A percentile compares a stretch with the other conserved stretches of the same genome.
These are phyloP conservation scores for Fusarium dimerum DNA, from an alignment of 2,329 filamentous ascomycete species.

Conservation along the genomic window DNA sequence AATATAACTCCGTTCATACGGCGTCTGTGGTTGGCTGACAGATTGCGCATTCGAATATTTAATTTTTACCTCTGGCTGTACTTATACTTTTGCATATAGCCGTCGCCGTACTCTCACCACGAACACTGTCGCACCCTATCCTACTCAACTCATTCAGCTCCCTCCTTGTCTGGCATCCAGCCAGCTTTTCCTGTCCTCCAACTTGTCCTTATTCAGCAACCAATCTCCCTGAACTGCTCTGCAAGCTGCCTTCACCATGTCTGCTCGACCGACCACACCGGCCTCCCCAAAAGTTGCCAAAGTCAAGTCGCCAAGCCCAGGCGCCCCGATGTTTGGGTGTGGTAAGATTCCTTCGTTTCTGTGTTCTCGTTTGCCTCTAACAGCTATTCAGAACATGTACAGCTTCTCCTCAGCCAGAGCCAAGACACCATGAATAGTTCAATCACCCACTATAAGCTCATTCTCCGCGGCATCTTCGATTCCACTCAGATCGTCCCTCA, in stretches of 20 bases:
- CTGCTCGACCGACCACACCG: constrained; percentile 49
- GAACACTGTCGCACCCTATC: too few relatives aligned
- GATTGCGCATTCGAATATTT: too few relatives aligned
- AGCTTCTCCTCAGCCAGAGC: constrained; percentile 62
- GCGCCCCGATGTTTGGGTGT: constrained; percentile 64
- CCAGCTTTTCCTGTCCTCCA: not conserved
- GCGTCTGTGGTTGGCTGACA: too few relatives aligned
- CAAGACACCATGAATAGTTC: constrained; percentile 68
- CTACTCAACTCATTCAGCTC: not conserved
- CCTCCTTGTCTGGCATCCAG: not conserved
- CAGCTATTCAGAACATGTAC: constrained; percentile 64
- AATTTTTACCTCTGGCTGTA: too few relatives aligned
- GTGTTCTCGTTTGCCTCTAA: constrained; percentile 27
- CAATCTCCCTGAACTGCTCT: not conserved
- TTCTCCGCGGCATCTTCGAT: constrained; percentile 71
- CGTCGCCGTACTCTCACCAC: too few relatives aligned
- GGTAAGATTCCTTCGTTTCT: constrained; percentile 46
- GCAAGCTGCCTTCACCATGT: constrained; percentile 37
- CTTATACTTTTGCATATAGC: too few relatives aligned
- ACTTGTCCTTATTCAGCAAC: constrained; percentile 1
- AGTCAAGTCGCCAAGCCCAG: constrained; percentile 60
- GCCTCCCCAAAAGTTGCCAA: constrained; percentile 58
- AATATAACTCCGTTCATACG: not conserved
- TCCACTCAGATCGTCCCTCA: constrained; percentile 64
- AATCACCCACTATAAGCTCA: constrained; percentile 70